Percentiles rank a stretch among this genome's conserved stretches.
Evolutionary conservation across 1,284 basidiomycete species (phyloP).

Genomic region (Rhodotorula sp.): DNA sequence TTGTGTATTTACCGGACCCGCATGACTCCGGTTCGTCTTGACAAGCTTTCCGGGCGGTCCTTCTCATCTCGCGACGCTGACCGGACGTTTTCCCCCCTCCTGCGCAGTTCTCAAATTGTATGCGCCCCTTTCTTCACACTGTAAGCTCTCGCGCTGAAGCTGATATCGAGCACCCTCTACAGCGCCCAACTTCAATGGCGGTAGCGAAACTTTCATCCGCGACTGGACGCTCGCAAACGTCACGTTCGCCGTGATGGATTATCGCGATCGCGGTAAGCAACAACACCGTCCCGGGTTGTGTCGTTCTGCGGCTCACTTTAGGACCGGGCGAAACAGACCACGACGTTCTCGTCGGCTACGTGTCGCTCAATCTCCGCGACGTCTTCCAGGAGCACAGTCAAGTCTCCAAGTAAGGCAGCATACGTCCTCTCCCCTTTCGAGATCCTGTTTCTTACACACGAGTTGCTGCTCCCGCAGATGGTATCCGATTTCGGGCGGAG

Average conservation of each 20-base stretch:
- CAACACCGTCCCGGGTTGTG: no score
- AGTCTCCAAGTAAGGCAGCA: conserved; percentile 16
- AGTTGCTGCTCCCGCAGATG: conserved; percentile 5
- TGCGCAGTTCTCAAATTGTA: conserved; percentile 1
- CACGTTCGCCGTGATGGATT: conserved; percentile 37
- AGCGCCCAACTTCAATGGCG: conserved; percentile 36
- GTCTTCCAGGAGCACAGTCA: conserved; percentile 27
- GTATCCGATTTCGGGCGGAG: conserved; percentile 7
- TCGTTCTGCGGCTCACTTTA: not conserved
- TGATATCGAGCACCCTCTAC: not conserved
- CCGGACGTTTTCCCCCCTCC: not conserved
- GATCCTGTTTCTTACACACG: not conserved
- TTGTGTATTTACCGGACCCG: conserved; percentile 29
- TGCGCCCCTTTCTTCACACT: not conserved
- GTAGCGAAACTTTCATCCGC: conserved; percentile 26
- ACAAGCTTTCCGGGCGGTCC: not conserved
- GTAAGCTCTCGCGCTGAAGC: no score
- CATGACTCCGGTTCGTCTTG: conserved; percentile 27
- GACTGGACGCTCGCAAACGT: conserved; percentile 34
- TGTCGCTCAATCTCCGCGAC: conserved; percentile 26
- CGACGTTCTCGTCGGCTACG: conserved; percentile 35
- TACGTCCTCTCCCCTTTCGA: no score
- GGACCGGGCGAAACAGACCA: not conserved
- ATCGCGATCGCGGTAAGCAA: conserved; percentile 30
- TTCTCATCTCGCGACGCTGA: not conserved